Percentiles rank a stretch among this genome's conserved stretches.
These are phyloP conservation scores for Nannizzia gypsea DNA, from an alignment of 2,329 filamentous ascomycete species.

Conservation along the genomic window DNA sequence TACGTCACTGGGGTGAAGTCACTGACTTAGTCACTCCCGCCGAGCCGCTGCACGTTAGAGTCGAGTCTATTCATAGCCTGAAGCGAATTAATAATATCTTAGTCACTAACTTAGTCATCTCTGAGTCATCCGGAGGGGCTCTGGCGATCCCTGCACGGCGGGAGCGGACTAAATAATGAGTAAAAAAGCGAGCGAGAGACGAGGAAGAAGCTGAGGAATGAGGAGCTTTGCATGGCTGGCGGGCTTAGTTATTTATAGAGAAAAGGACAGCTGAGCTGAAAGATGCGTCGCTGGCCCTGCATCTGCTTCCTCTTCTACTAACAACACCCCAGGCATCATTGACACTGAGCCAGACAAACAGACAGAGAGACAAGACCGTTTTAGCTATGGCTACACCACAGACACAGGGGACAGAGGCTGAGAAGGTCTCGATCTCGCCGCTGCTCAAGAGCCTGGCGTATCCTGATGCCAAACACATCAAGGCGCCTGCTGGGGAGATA, in stretches of 20 bases:
- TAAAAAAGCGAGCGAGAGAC: neutral
- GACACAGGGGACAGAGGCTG: constrained; percentile 16
- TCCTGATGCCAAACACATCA: constrained; percentile 30
- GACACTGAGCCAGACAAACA: neutral
- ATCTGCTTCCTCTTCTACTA: neutral
- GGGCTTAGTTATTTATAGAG: neutral
- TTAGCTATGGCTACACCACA: neutral
- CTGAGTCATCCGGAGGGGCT: neutral
- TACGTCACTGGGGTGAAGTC: too few species aligned
- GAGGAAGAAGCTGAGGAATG: neutral
- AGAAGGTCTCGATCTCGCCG: constrained; percentile 36
- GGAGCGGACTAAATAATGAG: neutral
- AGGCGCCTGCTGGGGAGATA: constrained; percentile 66
- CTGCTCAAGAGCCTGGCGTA: constrained; percentile 38
- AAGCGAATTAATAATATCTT: neutral
- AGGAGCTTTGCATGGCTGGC: neutral
- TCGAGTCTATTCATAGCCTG: too few species aligned
- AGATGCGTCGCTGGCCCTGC: neutral
- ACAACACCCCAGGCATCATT: neutral
- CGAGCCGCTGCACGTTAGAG: too few species aligned
- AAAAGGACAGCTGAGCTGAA: neutral
- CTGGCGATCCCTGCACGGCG: neutral
- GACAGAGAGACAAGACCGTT: neutral
- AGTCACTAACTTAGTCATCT: neutral
- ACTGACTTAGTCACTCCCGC: too few species aligned